These are phyloP conservation scores for Gloeophyllum trabeum DNA, from an alignment of 768 basidiomycete genomes.

Conservation along the genomic window DNA sequence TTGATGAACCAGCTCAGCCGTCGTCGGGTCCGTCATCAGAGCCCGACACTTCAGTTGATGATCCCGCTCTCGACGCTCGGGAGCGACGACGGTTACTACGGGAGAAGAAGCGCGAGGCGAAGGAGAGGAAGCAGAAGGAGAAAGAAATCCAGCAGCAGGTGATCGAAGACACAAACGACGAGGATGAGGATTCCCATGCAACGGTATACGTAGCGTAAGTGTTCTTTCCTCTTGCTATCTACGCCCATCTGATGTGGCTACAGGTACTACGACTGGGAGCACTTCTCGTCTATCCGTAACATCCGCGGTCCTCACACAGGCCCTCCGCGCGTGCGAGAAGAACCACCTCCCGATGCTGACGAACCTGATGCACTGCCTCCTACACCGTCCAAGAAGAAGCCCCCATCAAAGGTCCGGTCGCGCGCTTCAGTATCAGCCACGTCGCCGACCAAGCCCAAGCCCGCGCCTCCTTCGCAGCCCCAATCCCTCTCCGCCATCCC, in stretches of 20 bases:
- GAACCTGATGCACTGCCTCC: constrained; percentile 18
- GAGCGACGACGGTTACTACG: constrained; percentile 32
- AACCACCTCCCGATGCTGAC: constrained; percentile 18
- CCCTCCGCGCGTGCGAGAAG: constrained; percentile 52
- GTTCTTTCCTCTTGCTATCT: constrained; percentile 1
- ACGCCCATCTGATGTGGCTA: constrained; percentile 5
- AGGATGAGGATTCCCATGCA: constrained; percentile 11
- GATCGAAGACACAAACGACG: constrained; percentile 16
- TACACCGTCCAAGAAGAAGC: constrained; percentile 21
- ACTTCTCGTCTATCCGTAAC: constrained; percentile 90
- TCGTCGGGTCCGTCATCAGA: constrained; percentile 13
- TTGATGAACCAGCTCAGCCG: too few relatives aligned
- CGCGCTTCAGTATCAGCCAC: constrained; percentile 9
- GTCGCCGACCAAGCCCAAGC: constrained; percentile 8
- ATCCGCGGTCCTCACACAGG: constrained; percentile 75
- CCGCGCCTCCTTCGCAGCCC: constrained; percentile 7
- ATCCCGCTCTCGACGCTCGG: constrained; percentile 22
- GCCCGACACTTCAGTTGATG: constrained; percentile 16
- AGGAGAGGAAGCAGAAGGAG: constrained; percentile 8
- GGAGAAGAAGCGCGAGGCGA: constrained; percentile 21
- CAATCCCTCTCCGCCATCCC: background rate
- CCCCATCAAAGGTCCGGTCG: constrained; percentile 11
- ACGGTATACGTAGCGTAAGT: constrained; percentile 83
- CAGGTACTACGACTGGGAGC: constrained; percentile 91
- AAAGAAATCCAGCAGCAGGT: constrained; percentile 9